Conservation (phyloP, 495 filamentous ascomycete genomes). For the Opeltia flavorubescens region DNA sequence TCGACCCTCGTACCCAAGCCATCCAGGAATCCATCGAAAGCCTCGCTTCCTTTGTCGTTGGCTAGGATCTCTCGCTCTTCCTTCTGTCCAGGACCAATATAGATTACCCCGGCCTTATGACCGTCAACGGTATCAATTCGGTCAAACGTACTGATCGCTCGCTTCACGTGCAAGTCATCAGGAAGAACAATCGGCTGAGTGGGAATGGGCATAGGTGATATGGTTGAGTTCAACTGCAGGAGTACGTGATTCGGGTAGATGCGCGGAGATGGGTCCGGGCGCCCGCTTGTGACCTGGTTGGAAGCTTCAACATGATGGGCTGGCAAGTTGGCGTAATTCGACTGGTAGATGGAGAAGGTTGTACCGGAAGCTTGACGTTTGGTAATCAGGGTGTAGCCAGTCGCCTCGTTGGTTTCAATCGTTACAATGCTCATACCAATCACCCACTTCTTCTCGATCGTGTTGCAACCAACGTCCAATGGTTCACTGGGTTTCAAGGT, state of each 20-base stretch:
- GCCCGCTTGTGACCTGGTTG: conserved; percentile 26
- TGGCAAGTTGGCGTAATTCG: conserved; percentile 52
- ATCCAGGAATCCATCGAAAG: conserved; percentile 72
- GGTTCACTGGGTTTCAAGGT: conserved; percentile 51
- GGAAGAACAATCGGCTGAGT: conserved; percentile 65
- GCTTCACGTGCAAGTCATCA: conserved; percentile 63
- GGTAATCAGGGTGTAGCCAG: conserved; percentile 65
- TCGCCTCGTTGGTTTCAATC: conserved; percentile 61
- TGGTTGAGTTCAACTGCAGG: conserved; percentile 50
- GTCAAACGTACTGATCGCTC: conserved; percentile 71
- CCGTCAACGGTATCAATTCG: conserved; percentile 82
- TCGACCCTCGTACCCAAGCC: conserved; percentile 67
- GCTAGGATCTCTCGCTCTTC: conserved; percentile 69
- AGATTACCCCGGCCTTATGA: conserved; percentile 90
- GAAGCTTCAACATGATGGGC: conserved; percentile 47
- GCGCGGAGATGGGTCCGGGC: conserved; percentile 28
- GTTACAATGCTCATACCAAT: conserved; percentile 78
- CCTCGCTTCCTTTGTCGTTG: conserved; percentile 67
- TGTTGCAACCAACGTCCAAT: conserved; percentile 46
- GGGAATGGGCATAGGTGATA: conserved; percentile 54
- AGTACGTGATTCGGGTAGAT: conserved; percentile 74
- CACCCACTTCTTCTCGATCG: conserved; percentile 67
- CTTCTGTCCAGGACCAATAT: conserved; percentile 71
- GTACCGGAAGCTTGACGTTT: conserved; percentile 77
- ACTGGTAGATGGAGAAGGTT: conserved; percentile 59